Evolutionary conservation across 108 stramenopile genomes (phyloP).

Genomic region (Heterococcus sp.): DNA sequence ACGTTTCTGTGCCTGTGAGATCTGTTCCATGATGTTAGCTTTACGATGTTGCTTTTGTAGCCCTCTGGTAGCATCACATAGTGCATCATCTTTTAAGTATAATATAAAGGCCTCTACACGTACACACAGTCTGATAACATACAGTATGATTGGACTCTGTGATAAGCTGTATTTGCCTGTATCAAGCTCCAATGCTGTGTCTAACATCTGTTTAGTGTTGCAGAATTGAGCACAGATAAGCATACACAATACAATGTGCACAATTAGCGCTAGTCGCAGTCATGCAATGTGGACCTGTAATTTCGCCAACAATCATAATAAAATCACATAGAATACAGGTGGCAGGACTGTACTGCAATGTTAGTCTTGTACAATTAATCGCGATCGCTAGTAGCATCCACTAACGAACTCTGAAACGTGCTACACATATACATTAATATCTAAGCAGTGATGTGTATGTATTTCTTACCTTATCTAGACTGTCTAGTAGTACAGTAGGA

Average conservation of each 20-base stretch:
- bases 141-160: slow-evolving; percentile 80
- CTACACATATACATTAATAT: too few species aligned
- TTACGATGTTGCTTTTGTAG: slow-evolving; percentile 28
- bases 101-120: slow-evolving; percentile 64
- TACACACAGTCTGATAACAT: slow-evolving; percentile 85
- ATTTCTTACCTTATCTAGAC: not conserved
- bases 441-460: too few species aligned
- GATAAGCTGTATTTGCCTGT: slow-evolving; percentile 54
- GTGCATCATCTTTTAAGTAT: slow-evolving; percentile 45
- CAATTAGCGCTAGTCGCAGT: too few species aligned
- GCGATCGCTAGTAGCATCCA: too few species aligned
- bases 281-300: too few species aligned
- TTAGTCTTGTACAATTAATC: too few species aligned
- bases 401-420: too few species aligned
- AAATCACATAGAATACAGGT: too few species aligned
- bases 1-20: slow-evolving; percentile 46
- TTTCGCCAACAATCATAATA: too few species aligned
- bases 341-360: too few species aligned
- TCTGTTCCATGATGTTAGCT: slow-evolving; percentile 10
- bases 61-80: slow-evolving; percentile 24
- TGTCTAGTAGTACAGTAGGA: slow-evolving; percentile 23
- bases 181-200: slow-evolving; percentile 59
- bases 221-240: too few species aligned
- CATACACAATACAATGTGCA: too few species aligned
- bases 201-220: slow-evolving; percentile 42